Evolutionary conservation across 1,139 yeast genomes (phyloP), one percentile per base, ranked within the genome.

Genomic region (Pichia sp.): DNA sequence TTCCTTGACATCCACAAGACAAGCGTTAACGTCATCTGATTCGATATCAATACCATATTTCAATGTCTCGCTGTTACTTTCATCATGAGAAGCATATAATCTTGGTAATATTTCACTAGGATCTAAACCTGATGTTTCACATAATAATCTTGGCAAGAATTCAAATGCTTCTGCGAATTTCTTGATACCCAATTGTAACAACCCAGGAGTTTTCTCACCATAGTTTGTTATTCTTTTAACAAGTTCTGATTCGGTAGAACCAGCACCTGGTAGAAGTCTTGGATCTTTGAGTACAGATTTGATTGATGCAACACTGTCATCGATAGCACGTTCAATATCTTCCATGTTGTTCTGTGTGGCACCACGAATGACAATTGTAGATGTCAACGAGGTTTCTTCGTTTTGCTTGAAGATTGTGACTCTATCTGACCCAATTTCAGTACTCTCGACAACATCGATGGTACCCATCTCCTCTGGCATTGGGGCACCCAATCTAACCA

Each of bases 341-440:
- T 95, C 99, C 67, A 93, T 77, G 68, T 80, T 83, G 72, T 90
- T 91, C 71, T 91, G 95, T n/a, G 99, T 93, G 46, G 99, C 99
- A 55, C 99, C 99, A 72, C 99, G 84, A 54, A 95, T 76, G 49
- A 93, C 85, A 64, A 93, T 91, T 8, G 99, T 93, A 12, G 98
- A 85, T 5, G 99, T 93, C 64, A 88, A 79, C 34, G 96, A 84
- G 45, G 68, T 66, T 61, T 76, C 81, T 27, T 62, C 59, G 61
- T 83, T 86, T 73, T 93, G 99, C 70, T 91, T 82, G 76, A 93
- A 92, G 38, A 95, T 80, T 10, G 99, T 93, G 45, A 93, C 99
- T 70, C 97, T 82, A 73, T 95, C 98, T 55, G 98, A 97, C 63
- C 99, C 99, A 67, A 93, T 90, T 75, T 93, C 99, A 64, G 82